These are phyloP conservation scores for Dactylellina haptotyla DNA, from an alignment of 2,329 filamentous ascomycete species.

Conservation along the genomic window DNA sequence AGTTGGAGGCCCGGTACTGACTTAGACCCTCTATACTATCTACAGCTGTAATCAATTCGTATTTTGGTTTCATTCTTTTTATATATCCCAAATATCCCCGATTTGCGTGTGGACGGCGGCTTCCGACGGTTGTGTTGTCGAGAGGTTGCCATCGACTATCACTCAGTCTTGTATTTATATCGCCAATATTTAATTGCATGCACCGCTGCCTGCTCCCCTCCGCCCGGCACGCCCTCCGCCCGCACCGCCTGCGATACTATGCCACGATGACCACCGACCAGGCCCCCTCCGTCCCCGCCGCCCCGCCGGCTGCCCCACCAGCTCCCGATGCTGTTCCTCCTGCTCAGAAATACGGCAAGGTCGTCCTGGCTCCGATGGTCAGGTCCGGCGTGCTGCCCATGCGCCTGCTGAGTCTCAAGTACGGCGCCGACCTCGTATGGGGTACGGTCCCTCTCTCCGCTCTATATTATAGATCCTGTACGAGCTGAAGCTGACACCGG, in stretches of 20 bases:
- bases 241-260: constrained; percentile 25
- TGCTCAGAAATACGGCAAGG: constrained; percentile 29
- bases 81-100: no score
- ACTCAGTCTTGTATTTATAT: no score
- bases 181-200: no score
- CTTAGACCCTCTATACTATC: no score
- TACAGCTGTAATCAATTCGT: no score
- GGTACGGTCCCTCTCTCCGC: constrained; percentile 66
- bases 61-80: no score
- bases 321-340: background rate
- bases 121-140: no score
- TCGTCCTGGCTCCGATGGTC: constrained; percentile 94
- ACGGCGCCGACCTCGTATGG: constrained; percentile 97
- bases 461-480: background rate
- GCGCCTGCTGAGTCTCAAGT: constrained; percentile 86
- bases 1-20: no score
- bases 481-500: background rate
- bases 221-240: constrained; percentile 31
- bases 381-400: constrained; percentile 95
- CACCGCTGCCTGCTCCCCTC: constrained; percentile 15
- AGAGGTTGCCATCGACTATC: no score
- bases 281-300: constrained; percentile 14
- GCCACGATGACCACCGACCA: constrained; percentile 51
- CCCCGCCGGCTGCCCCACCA: background rate
- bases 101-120: no score